Conservation (phyloP, 495 filamentous ascomycete species). For the Chaetomium tenue region DNA sequence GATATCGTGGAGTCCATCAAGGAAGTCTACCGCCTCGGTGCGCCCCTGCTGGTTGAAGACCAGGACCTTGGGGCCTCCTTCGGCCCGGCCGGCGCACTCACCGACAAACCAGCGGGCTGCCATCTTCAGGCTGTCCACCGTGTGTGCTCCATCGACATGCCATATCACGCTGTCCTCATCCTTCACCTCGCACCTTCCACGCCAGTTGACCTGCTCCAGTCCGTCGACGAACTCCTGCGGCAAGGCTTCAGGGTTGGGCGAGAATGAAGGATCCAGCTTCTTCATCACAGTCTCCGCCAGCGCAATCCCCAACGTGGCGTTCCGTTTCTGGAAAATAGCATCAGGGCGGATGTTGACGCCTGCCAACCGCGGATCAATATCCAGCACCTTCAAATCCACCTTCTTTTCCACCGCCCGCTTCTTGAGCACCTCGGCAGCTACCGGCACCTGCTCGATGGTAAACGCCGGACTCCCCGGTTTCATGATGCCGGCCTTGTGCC, state of each 20-base stretch:
- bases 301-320: slow-evolving; percentile 78
- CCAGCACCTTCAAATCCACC: slow-evolving; percentile 59
- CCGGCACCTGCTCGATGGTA: slow-evolving; percentile 65
- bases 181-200: slow-evolving; percentile 80
- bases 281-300: slow-evolving; percentile 63
- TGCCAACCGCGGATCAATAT: slow-evolving; percentile 60
- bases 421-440: slow-evolving; percentile 66
- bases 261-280: slow-evolving; percentile 42
- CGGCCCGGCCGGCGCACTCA: slow-evolving; percentile 33
- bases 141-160: slow-evolving; percentile 93
- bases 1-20: slow-evolving; percentile 60
- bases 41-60: slow-evolving; percentile 97
- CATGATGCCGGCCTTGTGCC: slow-evolving; percentile 95
- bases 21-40: slow-evolving; percentile 68
- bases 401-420: slow-evolving; percentile 68
- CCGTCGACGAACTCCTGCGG: slow-evolving; percentile 70
- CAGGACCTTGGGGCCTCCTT: slow-evolving; percentile 56
- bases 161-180: slow-evolving; percentile 65
- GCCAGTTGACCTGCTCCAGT: slow-evolving; percentile 69
- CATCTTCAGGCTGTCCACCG: slow-evolving; percentile 77
- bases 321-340: slow-evolving; percentile 79
- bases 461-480: slow-evolving; percentile 70
- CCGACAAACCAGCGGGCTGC: slow-evolving; percentile 75
- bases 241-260: slow-evolving; percentile 38
- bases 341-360: slow-evolving; percentile 70